Base-by-base conservation (phyloP, 345 rosid genomes). In the Leavenworthia alabamica region DNA sequence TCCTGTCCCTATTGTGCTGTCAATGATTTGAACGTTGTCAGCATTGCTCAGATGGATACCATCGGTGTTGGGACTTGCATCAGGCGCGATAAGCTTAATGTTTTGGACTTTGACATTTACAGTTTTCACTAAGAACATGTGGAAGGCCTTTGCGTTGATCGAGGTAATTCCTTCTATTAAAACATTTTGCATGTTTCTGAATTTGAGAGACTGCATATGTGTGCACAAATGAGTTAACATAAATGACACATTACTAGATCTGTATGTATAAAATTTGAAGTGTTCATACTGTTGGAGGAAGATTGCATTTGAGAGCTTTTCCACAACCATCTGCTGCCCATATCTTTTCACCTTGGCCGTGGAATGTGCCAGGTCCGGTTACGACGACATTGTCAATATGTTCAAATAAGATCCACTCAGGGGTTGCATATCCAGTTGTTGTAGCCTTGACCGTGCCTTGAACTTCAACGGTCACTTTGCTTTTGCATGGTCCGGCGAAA, bases 301-400 rank as follows among this genome's bases (percentile, higher is more conserved):
- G 59, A 0, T 37, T 42, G 74, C 93, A 83, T 1, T 50, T 7
- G 1, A 2, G 8, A 22, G 71, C 66, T 3, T 2, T 13, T 7
- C 59, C 48, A 66, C 90, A 81, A 41, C 73, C 78, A 29, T 75
- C 78, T 39, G 49, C 58, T 31, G 28, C 36, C 95, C 90, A 86
- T 0, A 56, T 48, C 6, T 39, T 22, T 12, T 32, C 62, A 33
- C 90, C 95, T 70, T 75, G 76, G 10, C 85, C 95, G 24, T 86
- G 83, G 33, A 84, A 86, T 42, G 75, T 54, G 23, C 95, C 95
- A n/a, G 67, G 45, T 22, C 95, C 90, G 27, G 70, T 79, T 48
- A 86, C 31, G 12, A 52, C 4, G 20, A 86, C 17, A 6, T 80
- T 75, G 31, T 79, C 64, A 1, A 86, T 70, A 9, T 8, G 37